Evolutionary conservation across 805 yeast species (phyloP).

Genomic region (Ogataea dorogensis): DNA sequence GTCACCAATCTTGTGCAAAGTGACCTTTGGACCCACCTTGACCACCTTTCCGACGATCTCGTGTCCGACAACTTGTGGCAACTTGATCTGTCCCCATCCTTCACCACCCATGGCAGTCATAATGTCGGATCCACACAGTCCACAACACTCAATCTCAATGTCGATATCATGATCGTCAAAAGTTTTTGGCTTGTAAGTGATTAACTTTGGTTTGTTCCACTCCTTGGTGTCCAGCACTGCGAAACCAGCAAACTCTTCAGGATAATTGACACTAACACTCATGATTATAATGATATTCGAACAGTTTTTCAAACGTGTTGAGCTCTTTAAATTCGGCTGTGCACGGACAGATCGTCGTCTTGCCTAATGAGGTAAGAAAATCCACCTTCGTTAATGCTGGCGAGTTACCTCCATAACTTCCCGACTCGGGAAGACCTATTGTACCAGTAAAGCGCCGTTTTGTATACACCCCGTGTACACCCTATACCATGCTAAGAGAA

Average conservation of each 20-base stretch:
- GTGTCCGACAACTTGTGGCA: conserved; percentile 51
- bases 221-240: conserved; percentile 46
- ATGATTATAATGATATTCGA: not conserved
- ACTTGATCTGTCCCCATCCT: conserved; percentile 44
- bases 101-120: conserved; percentile 48
- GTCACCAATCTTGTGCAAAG: conserved; percentile 41
- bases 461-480: not conserved
- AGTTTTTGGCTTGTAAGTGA: conserved; percentile 47
- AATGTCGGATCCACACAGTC: conserved; percentile 66
- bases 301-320: conserved; percentile 1
- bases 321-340: not conserved
- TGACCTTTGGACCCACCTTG: conserved; percentile 37
- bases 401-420: too few relatives aligned
- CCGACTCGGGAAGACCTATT: too few relatives aligned
- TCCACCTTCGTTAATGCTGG: too few relatives aligned
- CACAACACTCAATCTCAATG: conserved; percentile 54
- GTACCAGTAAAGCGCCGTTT: not conserved
- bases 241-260: conserved; percentile 61
- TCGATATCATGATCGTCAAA: conserved; percentile 49
- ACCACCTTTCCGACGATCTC: conserved; percentile 44
- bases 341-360: not conserved
- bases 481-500: not conserved
- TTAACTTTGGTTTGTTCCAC: conserved; percentile 56
- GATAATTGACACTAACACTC: conserved; percentile 37
- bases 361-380: conserved; percentile 3